phyloP scores from a whole-genome alignment of 257 asterid species.

The Misopates orontium region DNA sequence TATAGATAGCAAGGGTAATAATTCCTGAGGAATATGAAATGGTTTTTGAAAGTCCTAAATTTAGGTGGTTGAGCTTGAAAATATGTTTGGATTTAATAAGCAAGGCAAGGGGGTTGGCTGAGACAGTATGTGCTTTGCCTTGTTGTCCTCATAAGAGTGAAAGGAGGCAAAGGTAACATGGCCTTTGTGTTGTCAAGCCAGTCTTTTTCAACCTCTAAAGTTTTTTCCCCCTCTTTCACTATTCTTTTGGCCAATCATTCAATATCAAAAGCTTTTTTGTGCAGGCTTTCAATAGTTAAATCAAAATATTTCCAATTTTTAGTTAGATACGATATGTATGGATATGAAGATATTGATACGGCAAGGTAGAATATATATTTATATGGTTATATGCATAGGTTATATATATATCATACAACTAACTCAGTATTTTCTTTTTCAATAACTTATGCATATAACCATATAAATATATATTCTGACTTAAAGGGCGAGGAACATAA shows the following conservation, averaged over 20 bases:
- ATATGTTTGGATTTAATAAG: slow-evolving; percentile 25
- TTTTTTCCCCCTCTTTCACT: not conserved
- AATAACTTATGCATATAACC: no score
- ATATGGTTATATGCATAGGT: no score
- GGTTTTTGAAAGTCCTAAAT: not conserved
- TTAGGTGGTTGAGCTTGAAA: slow-evolving; percentile 17
- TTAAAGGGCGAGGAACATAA: no score
- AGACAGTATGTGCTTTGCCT: slow-evolving; percentile 18
- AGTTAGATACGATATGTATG: no score
- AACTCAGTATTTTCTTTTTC: no score
- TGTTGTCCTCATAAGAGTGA: slow-evolving; percentile 38
- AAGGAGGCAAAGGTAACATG: slow-evolving; percentile 71
- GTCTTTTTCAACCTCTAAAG: slow-evolving; percentile 29
- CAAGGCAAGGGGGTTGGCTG: slow-evolving; percentile 30
- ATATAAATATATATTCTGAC: no score
- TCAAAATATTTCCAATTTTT: no score
- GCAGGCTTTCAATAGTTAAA: no score
- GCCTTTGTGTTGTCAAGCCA: slow-evolving; percentile 32
- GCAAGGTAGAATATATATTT: no score
- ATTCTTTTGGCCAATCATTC: slow-evolving; percentile 18
- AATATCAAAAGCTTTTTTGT: no score
- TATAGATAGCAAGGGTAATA: not conserved
- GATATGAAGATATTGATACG: no score
- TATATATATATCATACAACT: no score
- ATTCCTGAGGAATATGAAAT: not conserved